These are phyloP conservation scores for Trichaptum fuscoviolaceum DNA, from an alignment of 768 basidiomycete species.

Conservation along the genomic window DNA sequence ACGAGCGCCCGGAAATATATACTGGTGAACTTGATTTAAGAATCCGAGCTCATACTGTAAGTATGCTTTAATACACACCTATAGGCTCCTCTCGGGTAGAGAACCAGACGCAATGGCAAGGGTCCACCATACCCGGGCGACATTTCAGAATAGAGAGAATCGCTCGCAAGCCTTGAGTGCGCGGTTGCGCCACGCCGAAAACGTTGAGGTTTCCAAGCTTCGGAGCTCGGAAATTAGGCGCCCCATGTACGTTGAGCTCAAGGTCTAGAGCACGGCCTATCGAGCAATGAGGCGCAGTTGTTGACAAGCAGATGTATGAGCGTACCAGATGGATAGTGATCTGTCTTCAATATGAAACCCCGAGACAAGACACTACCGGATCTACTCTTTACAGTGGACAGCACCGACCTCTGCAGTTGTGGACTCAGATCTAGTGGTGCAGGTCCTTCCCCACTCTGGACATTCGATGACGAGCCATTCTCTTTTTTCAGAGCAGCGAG, in stretches of 20 bases:
- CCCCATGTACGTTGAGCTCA: constrained; percentile 88
- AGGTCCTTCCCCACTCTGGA: constrained; percentile 6
- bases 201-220: constrained; percentile 78
- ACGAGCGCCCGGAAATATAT: constrained; percentile 88
- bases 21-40: constrained; percentile 33
- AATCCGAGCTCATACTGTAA: neutral
- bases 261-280: constrained; percentile 84
- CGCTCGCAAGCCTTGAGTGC: constrained; percentile 84
- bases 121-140: constrained; percentile 54
- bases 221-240: constrained; percentile 91
- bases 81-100: constrained; percentile 96
- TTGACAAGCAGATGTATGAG: constrained; percentile 4
- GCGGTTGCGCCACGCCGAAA: constrained; percentile 93
- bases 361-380: constrained; percentile 78
- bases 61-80: constrained; percentile 41
- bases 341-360: constrained; percentile 93
- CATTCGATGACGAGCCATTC: neutral
- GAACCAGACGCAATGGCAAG: constrained; percentile 88
- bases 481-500: neutral
- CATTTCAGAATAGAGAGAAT: constrained; percentile 82
- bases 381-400: constrained; percentile 77
- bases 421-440: constrained; percentile 54
- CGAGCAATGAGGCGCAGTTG: constrained; percentile 7
- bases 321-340: constrained; percentile 74
- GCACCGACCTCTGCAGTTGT: constrained; percentile 58